A percentile compares a stretch with the other conserved stretches of the same genome.
Conservation (phyloP, 768 basidiomycete species). For the Leccinum subtestaceum region DNA sequence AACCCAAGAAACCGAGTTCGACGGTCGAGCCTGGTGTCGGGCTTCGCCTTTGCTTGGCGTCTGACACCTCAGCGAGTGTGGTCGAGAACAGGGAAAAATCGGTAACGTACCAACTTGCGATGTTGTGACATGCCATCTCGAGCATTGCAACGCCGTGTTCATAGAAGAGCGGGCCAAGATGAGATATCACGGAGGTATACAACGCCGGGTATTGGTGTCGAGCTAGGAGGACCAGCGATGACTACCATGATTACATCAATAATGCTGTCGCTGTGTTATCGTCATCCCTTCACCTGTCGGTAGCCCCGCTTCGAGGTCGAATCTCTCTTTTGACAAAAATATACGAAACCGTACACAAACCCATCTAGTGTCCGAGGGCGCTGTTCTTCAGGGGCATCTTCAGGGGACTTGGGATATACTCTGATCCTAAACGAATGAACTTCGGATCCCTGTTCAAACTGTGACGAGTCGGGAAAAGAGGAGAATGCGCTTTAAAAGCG, state of each 20-base stretch:
- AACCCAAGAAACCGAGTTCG: slow-evolving; percentile 83
- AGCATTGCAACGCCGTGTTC: slow-evolving; percentile 75
- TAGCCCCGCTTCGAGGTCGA: slow-evolving; percentile 71
- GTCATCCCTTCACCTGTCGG: slow-evolving; percentile 53
- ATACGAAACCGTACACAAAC: slow-evolving; percentile 73
- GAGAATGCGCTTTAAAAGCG: slow-evolving; percentile 70
- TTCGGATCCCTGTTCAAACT: slow-evolving; percentile 82
- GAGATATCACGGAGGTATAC: slow-evolving; percentile 63
- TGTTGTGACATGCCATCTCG: slow-evolving; percentile 83
- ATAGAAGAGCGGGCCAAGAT: slow-evolving; percentile 74
- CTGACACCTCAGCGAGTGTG: slow-evolving; percentile 8
- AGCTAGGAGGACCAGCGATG: slow-evolving; percentile 71
- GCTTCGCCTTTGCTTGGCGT: slow-evolving; percentile 73
- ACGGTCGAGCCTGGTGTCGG: slow-evolving; percentile 57
- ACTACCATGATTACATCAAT: slow-evolving; percentile 10
- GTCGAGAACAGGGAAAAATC: neutral
- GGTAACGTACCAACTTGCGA: slow-evolving; percentile 71
- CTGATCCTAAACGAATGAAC: slow-evolving; percentile 86
- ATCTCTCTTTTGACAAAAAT: slow-evolving; percentile 73
- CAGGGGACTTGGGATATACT: slow-evolving; percentile 34
- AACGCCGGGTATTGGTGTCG: slow-evolving; percentile 80
- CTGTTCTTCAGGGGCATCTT: slow-evolving; percentile 21
- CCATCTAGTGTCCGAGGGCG: slow-evolving; percentile 51
- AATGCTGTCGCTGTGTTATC: neutral
- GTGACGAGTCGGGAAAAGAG: slow-evolving; percentile 85